A percentile compares a stretch with the other conserved stretches of the same genome.
Conservation (phyloP, 306 rosid species). For the Cicer chorassanicum region DNA sequence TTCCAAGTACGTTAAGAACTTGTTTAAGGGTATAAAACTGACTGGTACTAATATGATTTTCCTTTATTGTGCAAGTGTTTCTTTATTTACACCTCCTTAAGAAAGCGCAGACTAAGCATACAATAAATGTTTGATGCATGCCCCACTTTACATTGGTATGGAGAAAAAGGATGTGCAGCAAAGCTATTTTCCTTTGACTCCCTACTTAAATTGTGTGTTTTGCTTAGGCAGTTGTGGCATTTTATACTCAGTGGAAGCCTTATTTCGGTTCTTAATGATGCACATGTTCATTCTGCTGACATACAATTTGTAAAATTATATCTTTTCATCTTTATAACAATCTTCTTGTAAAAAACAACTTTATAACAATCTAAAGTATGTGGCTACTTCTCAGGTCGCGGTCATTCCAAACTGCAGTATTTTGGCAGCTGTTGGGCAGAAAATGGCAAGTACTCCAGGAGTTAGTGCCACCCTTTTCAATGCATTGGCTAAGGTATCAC, state of each 20-base stretch:
- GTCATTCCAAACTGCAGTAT: conserved; percentile 90
- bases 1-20: not conserved
- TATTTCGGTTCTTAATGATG: conserved; percentile 24
- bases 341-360: not conserved
- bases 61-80: not conserved
- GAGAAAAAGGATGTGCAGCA: not conserved
- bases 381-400: conserved; percentile 66
- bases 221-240: not conserved
- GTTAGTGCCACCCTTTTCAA: conserved; percentile 96
- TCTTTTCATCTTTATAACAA: conserved; percentile 24
- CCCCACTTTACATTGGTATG: too few relatives aligned
- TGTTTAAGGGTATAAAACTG: not conserved
- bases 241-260: not conserved
- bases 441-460: conserved; percentile 99
- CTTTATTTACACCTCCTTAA: not conserved
- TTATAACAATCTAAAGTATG: conserved; percentile 30
- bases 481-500: conserved; percentile 90
- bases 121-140: not conserved
- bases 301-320: not conserved
- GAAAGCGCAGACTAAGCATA: not conserved
- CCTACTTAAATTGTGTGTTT: too few relatives aligned
- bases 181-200: too few relatives aligned
- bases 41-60: not conserved
- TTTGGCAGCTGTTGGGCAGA: conserved; percentile 98
- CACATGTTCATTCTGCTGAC: conserved; percentile 6